phyloP scores from a whole-genome alignment of 2,329 filamentous ascomycete species.

The Zasmidium cellare region DNA sequence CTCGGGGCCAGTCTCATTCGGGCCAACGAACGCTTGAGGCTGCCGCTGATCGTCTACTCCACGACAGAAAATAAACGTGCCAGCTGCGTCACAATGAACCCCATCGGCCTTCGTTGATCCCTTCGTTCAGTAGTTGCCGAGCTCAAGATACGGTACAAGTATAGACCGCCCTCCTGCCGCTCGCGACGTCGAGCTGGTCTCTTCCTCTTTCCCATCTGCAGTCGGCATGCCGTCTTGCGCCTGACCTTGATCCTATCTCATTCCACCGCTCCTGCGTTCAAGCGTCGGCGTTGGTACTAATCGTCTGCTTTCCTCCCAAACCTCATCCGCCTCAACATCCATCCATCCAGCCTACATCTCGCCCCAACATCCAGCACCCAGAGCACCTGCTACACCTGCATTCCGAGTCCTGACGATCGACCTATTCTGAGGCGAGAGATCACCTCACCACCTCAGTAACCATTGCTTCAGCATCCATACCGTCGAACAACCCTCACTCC shows the following conservation, averaged over 20 bases:
- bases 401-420: not conserved
- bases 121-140: not conserved
- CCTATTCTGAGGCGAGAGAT: not conserved
- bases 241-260: not conserved
- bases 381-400: not conserved
- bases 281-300: not conserved
- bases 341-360: not conserved
- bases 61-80: not conserved
- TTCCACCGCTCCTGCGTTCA: not conserved
- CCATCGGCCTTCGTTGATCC: not conserved
- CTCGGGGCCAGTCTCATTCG: not conserved
- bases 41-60: not conserved
- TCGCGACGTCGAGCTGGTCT: not conserved
- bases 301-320: not conserved
- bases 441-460: not conserved
- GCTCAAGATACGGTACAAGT: not conserved
- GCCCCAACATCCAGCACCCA: not conserved
- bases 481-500: constrained; percentile 2
- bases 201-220: not conserved
- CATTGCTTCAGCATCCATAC: constrained; percentile 8
- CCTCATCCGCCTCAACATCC: constrained; percentile 2
- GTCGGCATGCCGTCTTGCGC: not conserved
- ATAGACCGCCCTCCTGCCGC: not conserved
- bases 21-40: not conserved
- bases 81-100: not conserved